A percentile compares a stretch with the other conserved stretches of the same genome.
Conservation (phyloP, 257 asterid species). For the Cynanchum wilfordii region DNA sequence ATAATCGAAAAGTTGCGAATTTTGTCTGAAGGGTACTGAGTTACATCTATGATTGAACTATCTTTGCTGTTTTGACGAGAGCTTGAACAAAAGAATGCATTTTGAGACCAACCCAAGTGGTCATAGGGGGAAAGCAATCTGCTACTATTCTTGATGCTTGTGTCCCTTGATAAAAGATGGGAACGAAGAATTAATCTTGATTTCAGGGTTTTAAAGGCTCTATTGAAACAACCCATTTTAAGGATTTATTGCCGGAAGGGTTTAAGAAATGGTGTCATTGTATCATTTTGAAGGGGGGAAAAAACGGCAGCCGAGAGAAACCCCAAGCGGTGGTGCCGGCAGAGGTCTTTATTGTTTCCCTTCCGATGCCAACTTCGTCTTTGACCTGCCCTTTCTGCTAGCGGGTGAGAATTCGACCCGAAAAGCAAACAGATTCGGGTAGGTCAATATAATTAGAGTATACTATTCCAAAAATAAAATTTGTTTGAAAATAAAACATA, state of each 20-base stretch:
- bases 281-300: neutral
- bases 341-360: neutral
- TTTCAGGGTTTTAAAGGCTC: slow-evolving; percentile 42
- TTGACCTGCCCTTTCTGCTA: neutral
- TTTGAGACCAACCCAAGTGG: slow-evolving; percentile 38
- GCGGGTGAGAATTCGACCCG: neutral
- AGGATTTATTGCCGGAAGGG: slow-evolving; percentile 3
- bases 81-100: slow-evolving; percentile 57
- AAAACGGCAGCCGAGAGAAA: neutral
- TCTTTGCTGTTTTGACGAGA: slow-evolving; percentile 49
- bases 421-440: neutral
- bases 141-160: neutral
- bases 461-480: too few species aligned
- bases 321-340: neutral
- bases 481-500: too few species aligned
- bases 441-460: slow-evolving; percentile 19
- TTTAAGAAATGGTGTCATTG: slow-evolving; percentile 12
- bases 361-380: neutral
- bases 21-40: slow-evolving; percentile 57
- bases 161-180: neutral
- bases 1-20: slow-evolving; percentile 95
- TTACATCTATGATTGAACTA: slow-evolving; percentile 57
- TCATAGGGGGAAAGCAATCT: slow-evolving; percentile 6
- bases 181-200: slow-evolving; percentile 23
- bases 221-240: slow-evolving; percentile 42